These are phyloP conservation scores for Talaromyces sp. DNA, from an alignment of 2,329 filamentous ascomycete genomes.

Conservation along the genomic window DNA sequence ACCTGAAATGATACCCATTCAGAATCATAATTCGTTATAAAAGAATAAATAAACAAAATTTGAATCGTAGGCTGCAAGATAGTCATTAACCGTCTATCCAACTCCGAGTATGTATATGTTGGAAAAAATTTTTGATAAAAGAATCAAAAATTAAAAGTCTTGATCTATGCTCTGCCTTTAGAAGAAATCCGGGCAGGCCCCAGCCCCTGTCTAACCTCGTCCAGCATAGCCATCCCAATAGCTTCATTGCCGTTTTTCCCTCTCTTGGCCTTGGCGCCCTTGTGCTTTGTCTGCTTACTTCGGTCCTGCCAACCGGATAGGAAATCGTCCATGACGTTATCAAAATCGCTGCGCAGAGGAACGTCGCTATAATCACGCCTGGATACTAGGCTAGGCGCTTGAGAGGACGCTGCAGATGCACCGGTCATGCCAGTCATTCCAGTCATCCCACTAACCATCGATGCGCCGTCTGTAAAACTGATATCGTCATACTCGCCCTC, in stretches of 20 bases:
- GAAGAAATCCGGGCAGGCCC: constrained; percentile 64
- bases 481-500: constrained; percentile 49
- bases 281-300: constrained; percentile 36
- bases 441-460: constrained; percentile 41
- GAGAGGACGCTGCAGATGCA: constrained; percentile 57
- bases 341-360: constrained; percentile 71
- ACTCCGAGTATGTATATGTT: constrained; percentile 6
- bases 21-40: not conserved
- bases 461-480: constrained; percentile 31
- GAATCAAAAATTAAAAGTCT: not conserved
- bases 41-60: not conserved
- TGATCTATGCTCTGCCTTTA: constrained; percentile 24
- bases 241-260: constrained; percentile 77
- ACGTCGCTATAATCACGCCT: constrained; percentile 35
- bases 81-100: constrained; percentile 17
- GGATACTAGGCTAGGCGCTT: constrained; percentile 51
- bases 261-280: constrained; percentile 48
- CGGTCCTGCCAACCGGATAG: constrained; percentile 56
- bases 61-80: constrained; percentile 5
- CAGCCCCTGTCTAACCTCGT: constrained; percentile 76
- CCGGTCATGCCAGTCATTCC: constrained; percentile 32
- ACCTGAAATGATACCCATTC: not conserved
- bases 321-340: constrained; percentile 90
- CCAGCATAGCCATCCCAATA: constrained; percentile 79
- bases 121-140: not conserved